Base-by-base conservation (phyloP, 2,329 filamentous ascomycete species). In the Penicillium sp. region DNA sequence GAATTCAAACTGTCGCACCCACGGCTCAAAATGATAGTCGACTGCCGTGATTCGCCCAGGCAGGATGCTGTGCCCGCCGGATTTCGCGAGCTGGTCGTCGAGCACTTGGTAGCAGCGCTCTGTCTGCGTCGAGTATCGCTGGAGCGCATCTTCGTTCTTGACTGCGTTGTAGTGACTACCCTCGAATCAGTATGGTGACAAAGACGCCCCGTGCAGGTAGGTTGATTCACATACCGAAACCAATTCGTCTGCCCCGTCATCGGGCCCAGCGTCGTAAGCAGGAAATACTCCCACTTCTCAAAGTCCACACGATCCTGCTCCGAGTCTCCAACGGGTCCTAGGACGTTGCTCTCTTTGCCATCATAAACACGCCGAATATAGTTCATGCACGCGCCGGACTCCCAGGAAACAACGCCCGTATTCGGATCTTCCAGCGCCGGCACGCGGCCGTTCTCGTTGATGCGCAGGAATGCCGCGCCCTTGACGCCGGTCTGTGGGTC, bases 281-380 rank as follows among this genome's bases (percentile, higher is more conserved):
- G 66, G 61, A 82, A 80, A 62, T 77, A 79, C 54, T 76, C 76
- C 81, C 80, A 82, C 63, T 81, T 81, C 49, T 82, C 79, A 46
- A 81, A 79, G 61, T 81, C 78, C 0, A 81, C 78, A 3, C 67
- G 58, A 21, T 78, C 79, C 60, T 82, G 79, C 46, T 64, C 70
- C 5, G 67, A 66, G 9, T 53, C 45, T 0, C 73, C 74, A 3
- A 68, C 53, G 0, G 78, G 79, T 5, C 76, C 76, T 8, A 82
- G 70, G 29, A 41, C 11, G 35, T 15, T 41, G 35, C 63, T 70
- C n/a, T 71, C 62, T 23, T 72, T 72, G 67, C 26, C 26, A 41
- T 83, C 81, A 64, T 83, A 83, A 2, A 76, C 73, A 2, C 78
- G 69, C 9, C 73, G 70, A 7, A 79, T 51, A 53, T 80, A 77